Evolutionary conservation across 305 asterid genomes (phyloP).

Genomic region (Rubia occidens): DNA sequence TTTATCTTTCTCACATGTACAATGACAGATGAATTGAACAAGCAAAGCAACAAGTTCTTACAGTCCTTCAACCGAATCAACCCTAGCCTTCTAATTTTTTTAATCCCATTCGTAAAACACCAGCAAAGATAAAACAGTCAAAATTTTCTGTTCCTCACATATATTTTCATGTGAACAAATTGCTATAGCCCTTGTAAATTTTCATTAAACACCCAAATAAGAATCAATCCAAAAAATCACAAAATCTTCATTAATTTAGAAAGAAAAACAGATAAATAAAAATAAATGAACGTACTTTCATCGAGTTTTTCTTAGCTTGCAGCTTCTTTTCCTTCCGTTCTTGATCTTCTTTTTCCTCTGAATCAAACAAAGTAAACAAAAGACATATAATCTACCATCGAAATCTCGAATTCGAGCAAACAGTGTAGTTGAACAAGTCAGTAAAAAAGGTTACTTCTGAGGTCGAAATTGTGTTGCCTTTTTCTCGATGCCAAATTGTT

Average conservation of each 20-base stretch:
- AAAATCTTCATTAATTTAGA: neutral
- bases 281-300: slow-evolving; percentile 46
- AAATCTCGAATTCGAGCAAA: neutral
- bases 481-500: slow-evolving; percentile 71
- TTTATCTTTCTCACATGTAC: neutral
- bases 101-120: neutral
- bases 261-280: neutral
- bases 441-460: slow-evolving; percentile 34
- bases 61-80: too few species aligned
- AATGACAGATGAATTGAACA: neutral
- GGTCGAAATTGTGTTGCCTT: slow-evolving; percentile 63
- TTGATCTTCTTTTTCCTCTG: slow-evolving; percentile 48
- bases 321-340: slow-evolving; percentile 65
- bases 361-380: slow-evolving; percentile 12
- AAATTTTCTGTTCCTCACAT: too few species aligned
- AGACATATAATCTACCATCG: neutral
- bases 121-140: neutral
- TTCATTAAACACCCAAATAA: neutral
- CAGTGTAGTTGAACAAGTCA: neutral
- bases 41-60: neutral
- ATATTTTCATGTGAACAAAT: neutral
- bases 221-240: neutral
- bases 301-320: slow-evolving; percentile 75
- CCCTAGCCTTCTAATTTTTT: too few species aligned
- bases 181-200: neutral